Conservation (phyloP, 176 grass and related monocot genomes). For the Cenchrus fungigraminus region DNA sequence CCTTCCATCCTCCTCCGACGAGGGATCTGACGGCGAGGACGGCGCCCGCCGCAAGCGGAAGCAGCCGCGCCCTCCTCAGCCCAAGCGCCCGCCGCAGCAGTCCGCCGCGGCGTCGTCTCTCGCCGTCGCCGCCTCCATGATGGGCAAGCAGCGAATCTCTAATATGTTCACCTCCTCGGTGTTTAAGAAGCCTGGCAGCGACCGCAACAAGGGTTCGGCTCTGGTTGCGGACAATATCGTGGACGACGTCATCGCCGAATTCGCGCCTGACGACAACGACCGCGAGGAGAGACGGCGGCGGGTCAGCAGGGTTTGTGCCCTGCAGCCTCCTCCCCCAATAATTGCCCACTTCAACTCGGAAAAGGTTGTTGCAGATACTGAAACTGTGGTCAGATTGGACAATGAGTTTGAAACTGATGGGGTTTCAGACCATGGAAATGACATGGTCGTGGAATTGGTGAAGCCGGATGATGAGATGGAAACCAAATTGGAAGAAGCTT, state of each 20-base stretch:
- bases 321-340: slow-evolving; percentile 22
- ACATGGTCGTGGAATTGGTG: slow-evolving; percentile 39
- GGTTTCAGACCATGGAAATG: slow-evolving; percentile 35
- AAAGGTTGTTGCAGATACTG: slow-evolving; percentile 10
- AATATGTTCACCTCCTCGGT: slow-evolving; percentile 78
- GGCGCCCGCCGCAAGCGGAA: slow-evolving; percentile 49
- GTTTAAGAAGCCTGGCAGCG: slow-evolving; percentile 64
- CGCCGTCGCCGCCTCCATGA: slow-evolving; percentile 52
- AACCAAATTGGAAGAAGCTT: slow-evolving; percentile 34
- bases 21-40: slow-evolving; percentile 56
- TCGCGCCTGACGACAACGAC: slow-evolving; percentile 76
- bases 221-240: slow-evolving; percentile 66
- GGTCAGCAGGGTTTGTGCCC: slow-evolving; percentile 34
- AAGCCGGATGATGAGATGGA: slow-evolving; percentile 41
- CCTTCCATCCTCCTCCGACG: slow-evolving; percentile 67
- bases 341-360: slow-evolving; percentile 39
- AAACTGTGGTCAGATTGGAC: slow-evolving; percentile 34
- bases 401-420: slow-evolving; percentile 29
- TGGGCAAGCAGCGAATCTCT: slow-evolving; percentile 67
- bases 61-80: slow-evolving; percentile 50
- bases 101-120: slow-evolving; percentile 60
- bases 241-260: slow-evolving; percentile 86
- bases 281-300: slow-evolving; percentile 73
- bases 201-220: slow-evolving; percentile 56
- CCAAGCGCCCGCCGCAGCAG: slow-evolving; percentile 62